Evolutionary conservation across 352 stramenopile species (phyloP), one percentile per base, ranked within the genome.

Genomic region (Globisporangium megalacanthum): DNA sequence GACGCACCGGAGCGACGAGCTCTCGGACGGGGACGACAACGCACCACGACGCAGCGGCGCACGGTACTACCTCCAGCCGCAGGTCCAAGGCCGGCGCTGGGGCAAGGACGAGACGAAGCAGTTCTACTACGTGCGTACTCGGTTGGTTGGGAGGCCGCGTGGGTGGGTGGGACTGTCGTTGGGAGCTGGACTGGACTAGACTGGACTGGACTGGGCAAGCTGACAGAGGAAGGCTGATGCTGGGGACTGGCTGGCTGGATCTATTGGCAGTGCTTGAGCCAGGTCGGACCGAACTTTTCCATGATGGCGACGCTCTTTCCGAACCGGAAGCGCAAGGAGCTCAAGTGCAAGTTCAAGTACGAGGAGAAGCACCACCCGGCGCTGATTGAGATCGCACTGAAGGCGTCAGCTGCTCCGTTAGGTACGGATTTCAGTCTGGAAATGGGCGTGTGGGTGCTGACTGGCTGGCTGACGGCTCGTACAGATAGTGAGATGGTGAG

Each of bases 341-440:
- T 94, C 17, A 94, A 94, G 69, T 82, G 75, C 63, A 94, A 94
- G 54, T 94, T 94, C 62, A 94, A 94, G 57, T 88, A 79, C 39
- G 84, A 94, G 53, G 84, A 94, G 62, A 94, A 89, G 69, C 72
- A 83, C 45, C 79, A 91, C 39, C 69, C 75, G 1, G 64, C 60
- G 36, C 64, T 94, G 13, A 89, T 94, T 35, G 84, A 94, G 52
- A 89, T 94, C 44, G 84, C 84, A 8, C 68, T 94, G 2, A 74
- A 81, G 56, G 82, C 80, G 1, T 88, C 84, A 3, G 62, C 77
- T 44, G 79, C 82, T 0, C 84, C 84, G 17, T 65, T 94, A 3
- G 42, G 42, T 47, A n/a, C n/a, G 42, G 7, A 25, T 29, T 29
- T 29, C 25, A 29, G 25, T 29, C 1, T 29, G 25, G 1, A 4